Percentiles rank a stretch among this genome's conserved stretches.
phyloP scores from a whole-genome alignment of 495 filamentous ascomycete genomes.

The Echria macrotheca region DNA sequence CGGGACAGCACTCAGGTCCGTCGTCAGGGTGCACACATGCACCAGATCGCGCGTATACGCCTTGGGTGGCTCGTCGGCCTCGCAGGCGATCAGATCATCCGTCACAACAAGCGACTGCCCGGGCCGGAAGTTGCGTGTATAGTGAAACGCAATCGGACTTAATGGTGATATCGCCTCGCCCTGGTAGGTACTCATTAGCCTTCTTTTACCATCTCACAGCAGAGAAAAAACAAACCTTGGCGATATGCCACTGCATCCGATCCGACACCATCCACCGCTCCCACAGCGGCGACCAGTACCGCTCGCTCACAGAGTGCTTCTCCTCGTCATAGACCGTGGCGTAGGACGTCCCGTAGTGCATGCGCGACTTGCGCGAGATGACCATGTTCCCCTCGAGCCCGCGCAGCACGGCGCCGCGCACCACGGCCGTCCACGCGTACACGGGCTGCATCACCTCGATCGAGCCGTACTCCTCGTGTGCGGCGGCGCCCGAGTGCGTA shows the following conservation, averaged over 20 bases:
- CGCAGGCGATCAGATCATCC: conserved; percentile 68
- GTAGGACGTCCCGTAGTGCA: conserved; percentile 75
- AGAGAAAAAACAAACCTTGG: conserved; percentile 46
- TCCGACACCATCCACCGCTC: conserved; percentile 76
- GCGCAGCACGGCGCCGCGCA: conserved; percentile 59
- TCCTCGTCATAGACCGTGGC: conserved; percentile 68
- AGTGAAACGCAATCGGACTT: conserved; percentile 66
- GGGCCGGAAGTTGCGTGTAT: conserved; percentile 69
- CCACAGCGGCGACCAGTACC: conserved; percentile 73
- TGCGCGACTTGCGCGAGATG: conserved; percentile 57
- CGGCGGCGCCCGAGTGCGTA: conserved; percentile 44
- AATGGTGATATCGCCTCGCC: conserved; percentile 64
- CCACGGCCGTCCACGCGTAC: conserved; percentile 74
- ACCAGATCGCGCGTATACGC: conserved; percentile 52
- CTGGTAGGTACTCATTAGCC: conserved; percentile 24
- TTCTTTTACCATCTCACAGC: not conserved
- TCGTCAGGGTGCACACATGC: conserved; percentile 71
- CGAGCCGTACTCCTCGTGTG: conserved; percentile 33
- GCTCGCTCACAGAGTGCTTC: conserved; percentile 59
- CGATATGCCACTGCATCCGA: conserved; percentile 76
- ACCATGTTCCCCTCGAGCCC: conserved; percentile 70
- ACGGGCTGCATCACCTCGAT: conserved; percentile 73
- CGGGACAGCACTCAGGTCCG: conserved; percentile 64
- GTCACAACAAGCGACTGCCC: conserved; percentile 61
- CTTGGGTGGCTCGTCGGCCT: conserved; percentile 55